Conservation (phyloP, 176 grass and related monocot genomes). For the Aegilops sharonensis region DNA sequence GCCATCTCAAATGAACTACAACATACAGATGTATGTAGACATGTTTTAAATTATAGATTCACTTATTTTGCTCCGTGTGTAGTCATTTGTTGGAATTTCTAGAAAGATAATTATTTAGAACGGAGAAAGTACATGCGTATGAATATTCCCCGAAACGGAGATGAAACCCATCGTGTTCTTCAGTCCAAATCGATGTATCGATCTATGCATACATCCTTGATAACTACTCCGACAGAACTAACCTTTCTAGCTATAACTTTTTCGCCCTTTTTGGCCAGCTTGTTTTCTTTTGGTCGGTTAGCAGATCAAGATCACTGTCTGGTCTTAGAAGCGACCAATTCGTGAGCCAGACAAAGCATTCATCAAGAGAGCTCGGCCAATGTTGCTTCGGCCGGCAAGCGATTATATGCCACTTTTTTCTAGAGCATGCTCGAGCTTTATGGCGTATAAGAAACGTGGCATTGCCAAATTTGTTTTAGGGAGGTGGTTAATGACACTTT, state of each 20-base stretch:
- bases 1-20: no score
- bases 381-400: not conserved
- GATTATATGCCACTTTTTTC: not conserved
- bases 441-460: not conserved
- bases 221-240: not conserved
- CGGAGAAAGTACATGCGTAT: not conserved
- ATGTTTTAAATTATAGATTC: no score
- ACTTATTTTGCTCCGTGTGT: no score
- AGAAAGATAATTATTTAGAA: no score
- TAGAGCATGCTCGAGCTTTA: not conserved
- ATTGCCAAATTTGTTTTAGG: not conserved
- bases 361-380: not conserved
- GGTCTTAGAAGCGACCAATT: conserved; percentile 31
- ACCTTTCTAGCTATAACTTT: not conserved
- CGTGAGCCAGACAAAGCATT: conserved; percentile 15
- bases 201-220: not conserved
- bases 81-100: no score
- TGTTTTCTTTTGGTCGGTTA: not conserved
- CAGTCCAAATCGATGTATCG: not conserved
- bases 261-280: not conserved
- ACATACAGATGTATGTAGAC: no score
- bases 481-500: not conserved
- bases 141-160: not conserved
- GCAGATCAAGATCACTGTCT: not conserved
- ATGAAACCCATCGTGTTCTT: not conserved